Evolutionary conservation across 805 yeast species (phyloP).

Genomic region (Candida manassasensis): DNA sequence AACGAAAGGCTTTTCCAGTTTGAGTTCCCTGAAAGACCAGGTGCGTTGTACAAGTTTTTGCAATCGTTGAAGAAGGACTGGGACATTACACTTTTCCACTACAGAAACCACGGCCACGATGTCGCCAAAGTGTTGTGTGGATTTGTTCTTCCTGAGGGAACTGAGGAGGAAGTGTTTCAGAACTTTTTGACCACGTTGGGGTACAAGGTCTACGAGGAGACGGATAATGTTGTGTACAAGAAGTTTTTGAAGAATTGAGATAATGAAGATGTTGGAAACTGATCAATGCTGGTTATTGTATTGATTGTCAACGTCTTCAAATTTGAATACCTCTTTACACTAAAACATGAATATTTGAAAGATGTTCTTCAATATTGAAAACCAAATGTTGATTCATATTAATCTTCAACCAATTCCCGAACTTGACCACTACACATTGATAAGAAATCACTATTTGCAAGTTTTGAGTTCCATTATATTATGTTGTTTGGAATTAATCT

Average conservation of each 20-base stretch:
- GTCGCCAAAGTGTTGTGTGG: slow-evolving; percentile 92
- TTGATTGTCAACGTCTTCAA: too few species aligned
- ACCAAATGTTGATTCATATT: too few species aligned
- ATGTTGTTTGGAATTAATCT: too few species aligned
- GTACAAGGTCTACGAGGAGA: slow-evolving; percentile 74
- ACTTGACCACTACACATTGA: too few species aligned
- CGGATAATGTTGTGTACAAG: slow-evolving; percentile 80
- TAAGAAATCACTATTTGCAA: too few species aligned
- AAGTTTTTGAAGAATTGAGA: slow-evolving; percentile 49
- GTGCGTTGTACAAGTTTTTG: slow-evolving; percentile 82
- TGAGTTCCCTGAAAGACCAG: slow-evolving; percentile 97
- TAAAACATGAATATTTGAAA: too few species aligned
- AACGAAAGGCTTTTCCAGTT: slow-evolving; percentile 78
- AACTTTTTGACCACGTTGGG: slow-evolving; percentile 67
- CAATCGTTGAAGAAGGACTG: slow-evolving; percentile 67
- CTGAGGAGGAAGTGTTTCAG: slow-evolving; percentile 60
- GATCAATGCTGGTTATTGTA: too few species aligned
- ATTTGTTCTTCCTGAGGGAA: slow-evolving; percentile 68
- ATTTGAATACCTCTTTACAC: too few species aligned
- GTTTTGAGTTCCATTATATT: too few species aligned
- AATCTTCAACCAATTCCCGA: too few species aligned
- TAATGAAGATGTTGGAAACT: not conserved
- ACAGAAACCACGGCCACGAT: slow-evolving; percentile 95
- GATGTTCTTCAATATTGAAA: too few species aligned
- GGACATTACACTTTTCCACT: slow-evolving; percentile 94